These are phyloP conservation scores for Cryptococcus sp. DNA, from an alignment of 1,284 basidiomycete genomes.

Conservation along the genomic window DNA sequence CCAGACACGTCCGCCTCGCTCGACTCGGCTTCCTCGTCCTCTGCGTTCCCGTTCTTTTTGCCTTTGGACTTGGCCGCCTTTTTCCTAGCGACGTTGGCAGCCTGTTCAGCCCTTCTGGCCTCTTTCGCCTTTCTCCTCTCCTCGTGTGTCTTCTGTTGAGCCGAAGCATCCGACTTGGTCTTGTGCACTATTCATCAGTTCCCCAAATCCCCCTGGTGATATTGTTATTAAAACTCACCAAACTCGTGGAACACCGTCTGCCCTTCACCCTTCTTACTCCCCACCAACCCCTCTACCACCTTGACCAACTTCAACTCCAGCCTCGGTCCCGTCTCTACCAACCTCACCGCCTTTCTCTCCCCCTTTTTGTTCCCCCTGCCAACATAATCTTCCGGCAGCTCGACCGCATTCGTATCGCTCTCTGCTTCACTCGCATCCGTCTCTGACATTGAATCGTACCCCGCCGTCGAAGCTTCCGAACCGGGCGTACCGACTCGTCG, in stretches of 20 bases:
- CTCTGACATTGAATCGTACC: constrained; percentile 71
- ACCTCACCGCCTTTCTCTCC: constrained; percentile 77
- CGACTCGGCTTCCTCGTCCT: constrained; percentile 46
- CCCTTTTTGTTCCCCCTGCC: constrained; percentile 91
- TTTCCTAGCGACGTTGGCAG: constrained; percentile 76
- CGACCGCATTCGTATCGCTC: constrained; percentile 65
- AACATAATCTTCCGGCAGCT: constrained; percentile 85
- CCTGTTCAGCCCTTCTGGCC: constrained; percentile 76
- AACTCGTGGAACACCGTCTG: constrained; percentile 87
- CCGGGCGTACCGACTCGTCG: constrained; percentile 62
- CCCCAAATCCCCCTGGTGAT: too few relatives aligned
- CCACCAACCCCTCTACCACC: constrained; percentile 88
- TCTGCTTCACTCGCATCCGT: constrained; percentile 62
- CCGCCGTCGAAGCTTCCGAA: constrained; percentile 48
- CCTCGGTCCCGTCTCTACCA: constrained; percentile 92
- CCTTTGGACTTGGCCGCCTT: constrained; percentile 49
- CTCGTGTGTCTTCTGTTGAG: constrained; percentile 65
- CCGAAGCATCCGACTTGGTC: constrained; percentile 62
- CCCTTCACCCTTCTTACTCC: constrained; percentile 59
- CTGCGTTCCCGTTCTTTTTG: constrained; percentile 25
- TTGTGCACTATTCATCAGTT: constrained; percentile 65
- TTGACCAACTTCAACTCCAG: constrained; percentile 92
- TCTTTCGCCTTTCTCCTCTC: constrained; percentile 68
- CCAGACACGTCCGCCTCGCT: constrained; percentile 49
- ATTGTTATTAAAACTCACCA: constrained; percentile 52